A percentile compares a stretch with the other conserved stretches of the same genome.
Conservation (phyloP, 2,329 filamentous ascomycete species). For the Pyrenophora teres region DNA sequence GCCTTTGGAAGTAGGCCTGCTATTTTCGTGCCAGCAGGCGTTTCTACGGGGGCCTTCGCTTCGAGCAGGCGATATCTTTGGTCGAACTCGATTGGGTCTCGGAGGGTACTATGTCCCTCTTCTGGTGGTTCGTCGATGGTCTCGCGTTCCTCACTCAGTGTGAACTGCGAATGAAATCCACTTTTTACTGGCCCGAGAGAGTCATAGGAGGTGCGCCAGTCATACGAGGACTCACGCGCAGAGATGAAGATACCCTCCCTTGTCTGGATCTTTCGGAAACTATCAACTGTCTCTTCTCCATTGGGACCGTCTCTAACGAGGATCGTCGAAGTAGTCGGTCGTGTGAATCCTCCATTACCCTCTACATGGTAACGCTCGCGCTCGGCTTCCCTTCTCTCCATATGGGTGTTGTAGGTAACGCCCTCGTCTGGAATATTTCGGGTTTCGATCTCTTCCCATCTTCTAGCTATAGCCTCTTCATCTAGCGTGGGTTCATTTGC, state of each 20-base stretch:
- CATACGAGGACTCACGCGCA: constrained; percentile 7
- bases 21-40: no score
- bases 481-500: neutral
- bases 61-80: neutral
- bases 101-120: neutral
- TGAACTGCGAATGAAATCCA: neutral
- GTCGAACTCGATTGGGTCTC: neutral
- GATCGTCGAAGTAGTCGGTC: neutral
- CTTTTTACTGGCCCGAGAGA: constrained; percentile 2
- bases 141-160: constrained; percentile 2
- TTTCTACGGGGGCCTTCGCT: no score
- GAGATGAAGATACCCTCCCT: constrained; percentile 9
- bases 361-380: neutral
- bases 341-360: no score
- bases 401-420: neutral
- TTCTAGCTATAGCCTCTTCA: neutral
- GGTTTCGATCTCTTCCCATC: neutral
- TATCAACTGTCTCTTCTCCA: neutral
- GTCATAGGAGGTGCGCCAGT: constrained; percentile 20
- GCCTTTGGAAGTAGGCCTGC: constrained; percentile 46
- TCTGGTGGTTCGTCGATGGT: neutral
- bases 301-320: neutral
- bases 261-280: neutral
- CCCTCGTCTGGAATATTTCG: neutral
- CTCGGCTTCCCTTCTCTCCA: neutral